Conservation (phyloP, 2,329 filamentous ascomycete genomes). For the Calonectria crousiana region DNA sequence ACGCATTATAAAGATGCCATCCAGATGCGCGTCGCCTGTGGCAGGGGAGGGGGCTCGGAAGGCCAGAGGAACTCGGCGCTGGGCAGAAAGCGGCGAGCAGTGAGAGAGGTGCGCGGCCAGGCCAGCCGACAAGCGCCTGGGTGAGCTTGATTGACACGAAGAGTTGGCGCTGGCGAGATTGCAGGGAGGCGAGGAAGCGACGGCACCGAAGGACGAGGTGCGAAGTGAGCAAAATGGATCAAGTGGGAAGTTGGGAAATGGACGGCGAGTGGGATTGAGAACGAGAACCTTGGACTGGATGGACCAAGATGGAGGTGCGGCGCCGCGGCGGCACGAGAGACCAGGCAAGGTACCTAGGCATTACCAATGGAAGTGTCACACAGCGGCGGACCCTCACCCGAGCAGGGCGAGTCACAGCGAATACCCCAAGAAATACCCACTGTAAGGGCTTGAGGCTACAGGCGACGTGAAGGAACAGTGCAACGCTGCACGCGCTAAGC, state of each 20-base stretch:
- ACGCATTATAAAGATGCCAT: slow-evolving; percentile 50
- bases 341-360: slow-evolving; percentile 13
- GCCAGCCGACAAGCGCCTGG: background rate
- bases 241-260: slow-evolving; percentile 15
- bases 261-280: slow-evolving; percentile 16
- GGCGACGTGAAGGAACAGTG: slow-evolving; percentile 14
- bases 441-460: slow-evolving; percentile 9
- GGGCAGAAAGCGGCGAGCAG: slow-evolving; percentile 3
- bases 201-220: background rate
- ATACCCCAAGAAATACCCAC: slow-evolving; percentile 6
- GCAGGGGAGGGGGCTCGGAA: slow-evolving; percentile 10
- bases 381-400: background rate
- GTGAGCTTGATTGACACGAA: background rate
- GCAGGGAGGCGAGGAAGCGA: background rate
- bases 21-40: slow-evolving; percentile 40
- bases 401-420: slow-evolving; percentile 6
- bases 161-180: background rate
- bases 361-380: slow-evolving; percentile 19
- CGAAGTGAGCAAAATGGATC: background rate
- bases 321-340: slow-evolving; percentile 26
- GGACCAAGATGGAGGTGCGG: slow-evolving; percentile 27
- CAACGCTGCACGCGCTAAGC: slow-evolving; percentile 17
- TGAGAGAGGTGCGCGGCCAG: slow-evolving; percentile 6
- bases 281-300: slow-evolving; percentile 16
- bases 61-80: background rate